Evolutionary conservation across 2,329 filamentous ascomycete genomes (phyloP), one percentile per base, ranked within the genome.

Genomic region (Fusarium hainanense): DNA sequence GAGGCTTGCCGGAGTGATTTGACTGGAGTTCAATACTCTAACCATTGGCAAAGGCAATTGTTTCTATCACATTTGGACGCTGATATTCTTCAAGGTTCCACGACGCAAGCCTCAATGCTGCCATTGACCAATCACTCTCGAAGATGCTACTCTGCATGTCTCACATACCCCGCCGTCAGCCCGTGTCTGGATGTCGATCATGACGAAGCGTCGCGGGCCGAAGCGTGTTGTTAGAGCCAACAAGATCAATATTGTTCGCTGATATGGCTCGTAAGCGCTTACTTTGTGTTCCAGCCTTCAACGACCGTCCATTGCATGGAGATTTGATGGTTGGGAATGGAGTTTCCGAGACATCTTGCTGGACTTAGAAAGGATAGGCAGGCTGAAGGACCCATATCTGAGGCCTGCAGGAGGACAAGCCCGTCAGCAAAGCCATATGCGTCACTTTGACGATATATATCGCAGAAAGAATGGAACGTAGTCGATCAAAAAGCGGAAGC

Each of bases 201-300:
- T 11, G 2, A 3, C 25, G 4, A n/a, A 42, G 10, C 14, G 43
- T 41, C 27, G 16, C 58, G 44, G 58, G 23, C 58, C 58, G 58
- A 60, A 59, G 58, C 58, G 58, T 16, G 47, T 30, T 14, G 3
- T 21, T 47, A 47, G 52, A 18, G 41, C 41, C 30, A 59, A 58
- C 8, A 16, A 7, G 18, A 16, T 40, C 14, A 18, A 14, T 21
- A 23, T n/a, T 4, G 2, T 8, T 7, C 2, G 28, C 12, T 5
- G 13, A 40, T 27, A 40, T 40, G 20, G 7, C 7, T 20, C 3
- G 3, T 9, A 40, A 20, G 48, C 48, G 10, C 48, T 51, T 16
- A 23, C 5, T 7, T 2, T 43, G 9, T 20, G 4, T 43, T 43
- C 13, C 20, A 16, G 11, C 11, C 11, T 21, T 20, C n/a, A 13